These are phyloP conservation scores for Melianthus villosus DNA, from an alignment of 441 rosid genomes.

Conservation along the genomic window DNA sequence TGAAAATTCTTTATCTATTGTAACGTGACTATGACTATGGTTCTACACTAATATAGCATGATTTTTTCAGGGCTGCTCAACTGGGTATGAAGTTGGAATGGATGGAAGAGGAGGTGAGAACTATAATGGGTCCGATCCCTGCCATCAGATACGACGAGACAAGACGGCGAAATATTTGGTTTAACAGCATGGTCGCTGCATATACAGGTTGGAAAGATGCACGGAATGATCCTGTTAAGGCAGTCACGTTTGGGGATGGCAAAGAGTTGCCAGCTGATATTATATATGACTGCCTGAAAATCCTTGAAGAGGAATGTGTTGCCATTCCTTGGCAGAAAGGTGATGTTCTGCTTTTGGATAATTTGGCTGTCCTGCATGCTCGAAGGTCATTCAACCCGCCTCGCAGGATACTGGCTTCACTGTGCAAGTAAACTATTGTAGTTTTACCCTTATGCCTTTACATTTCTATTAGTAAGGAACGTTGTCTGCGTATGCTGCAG, in stretches of 20 bases:
- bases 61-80: conserved; percentile 46
- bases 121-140: conserved; percentile 72
- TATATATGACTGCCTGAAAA: conserved; percentile 37
- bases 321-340: conserved; percentile 80
- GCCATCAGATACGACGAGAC: conserved; percentile 43
- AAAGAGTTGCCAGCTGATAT: conserved; percentile 40
- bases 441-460: too few species aligned
- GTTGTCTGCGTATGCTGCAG: too few species aligned
- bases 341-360: conserved; percentile 56
- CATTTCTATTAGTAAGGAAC: too few species aligned
- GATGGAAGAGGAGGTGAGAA: conserved; percentile 50
- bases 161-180: conserved; percentile 68
- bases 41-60: too few species aligned
- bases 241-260: conserved; percentile 64
- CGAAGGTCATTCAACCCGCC: conserved; percentile 54
- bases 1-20: not conserved
- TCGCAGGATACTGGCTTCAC: conserved; percentile 53
- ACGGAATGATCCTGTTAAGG: conserved; percentile 58
- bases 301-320: conserved; percentile 62
- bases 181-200: conserved; percentile 82
- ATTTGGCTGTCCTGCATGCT: conserved; percentile 76
- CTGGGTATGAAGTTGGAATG: conserved; percentile 74
- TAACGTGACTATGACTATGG: too few species aligned
- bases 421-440: conserved; percentile 22
- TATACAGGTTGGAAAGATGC: conserved; percentile 75